Percentiles rank a stretch among this genome's conserved stretches.
Evolutionary conservation across 495 filamentous ascomycete species (phyloP).

Genomic region (Viridothelium virens): DNA sequence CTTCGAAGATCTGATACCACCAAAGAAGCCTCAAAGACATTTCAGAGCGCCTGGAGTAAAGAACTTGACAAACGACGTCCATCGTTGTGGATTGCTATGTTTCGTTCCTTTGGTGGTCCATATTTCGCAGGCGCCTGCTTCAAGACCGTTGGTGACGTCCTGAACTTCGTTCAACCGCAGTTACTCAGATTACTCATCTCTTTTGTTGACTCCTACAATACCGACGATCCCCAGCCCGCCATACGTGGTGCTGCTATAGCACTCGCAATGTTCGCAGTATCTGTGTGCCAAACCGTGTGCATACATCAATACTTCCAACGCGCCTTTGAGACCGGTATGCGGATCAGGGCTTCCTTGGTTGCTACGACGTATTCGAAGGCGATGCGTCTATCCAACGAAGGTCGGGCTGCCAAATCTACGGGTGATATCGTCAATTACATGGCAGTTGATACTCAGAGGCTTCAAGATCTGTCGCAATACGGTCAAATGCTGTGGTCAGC

Average conservation of each 20-base stretch:
- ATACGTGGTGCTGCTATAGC: conserved; percentile 82
- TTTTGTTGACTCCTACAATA: conserved; percentile 74
- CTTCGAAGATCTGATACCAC: conserved; percentile 75
- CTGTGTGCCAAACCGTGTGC: conserved; percentile 68
- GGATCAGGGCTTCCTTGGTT: conserved; percentile 81
- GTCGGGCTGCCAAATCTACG: conserved; percentile 79
- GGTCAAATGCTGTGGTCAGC: conserved; percentile 93
- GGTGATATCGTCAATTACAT: conserved; percentile 99
- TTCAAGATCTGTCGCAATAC: conserved; percentile 92
- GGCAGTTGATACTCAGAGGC: conserved; percentile 91
- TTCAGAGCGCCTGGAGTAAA: conserved; percentile 68
- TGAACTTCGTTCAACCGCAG: conserved; percentile 88
- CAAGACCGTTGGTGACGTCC: conserved; percentile 74
- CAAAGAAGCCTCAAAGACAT: conserved; percentile 52
- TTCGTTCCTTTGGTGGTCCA: conserved; percentile 73
- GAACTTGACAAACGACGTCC: conserved; percentile 69
- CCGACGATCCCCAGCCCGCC: conserved; percentile 59
- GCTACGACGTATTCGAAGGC: conserved; percentile 90
- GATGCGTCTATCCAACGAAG: conserved; percentile 85
- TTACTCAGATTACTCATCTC: conserved; percentile 75
- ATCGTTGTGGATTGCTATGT: conserved; percentile 86
- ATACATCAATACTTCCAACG: conserved; percentile 96
- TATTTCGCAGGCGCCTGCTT: conserved; percentile 74
- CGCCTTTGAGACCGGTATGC: conserved; percentile 91
- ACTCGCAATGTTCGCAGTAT: conserved; percentile 83